These are phyloP conservation scores for Diaporthe batatas DNA, from an alignment of 2,329 filamentous ascomycete species.

Conservation along the genomic window DNA sequence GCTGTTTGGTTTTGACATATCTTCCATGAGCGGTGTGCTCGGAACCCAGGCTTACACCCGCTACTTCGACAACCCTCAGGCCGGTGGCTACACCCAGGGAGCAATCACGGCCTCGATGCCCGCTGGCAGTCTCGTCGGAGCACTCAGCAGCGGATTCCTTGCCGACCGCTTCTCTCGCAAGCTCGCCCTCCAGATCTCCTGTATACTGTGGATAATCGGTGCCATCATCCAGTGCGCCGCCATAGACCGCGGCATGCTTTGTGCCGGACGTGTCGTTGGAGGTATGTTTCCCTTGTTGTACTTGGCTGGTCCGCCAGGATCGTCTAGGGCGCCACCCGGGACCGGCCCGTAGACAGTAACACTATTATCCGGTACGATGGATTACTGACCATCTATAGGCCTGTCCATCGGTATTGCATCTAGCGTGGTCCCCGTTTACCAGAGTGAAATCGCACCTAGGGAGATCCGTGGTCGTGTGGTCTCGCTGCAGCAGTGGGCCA, in stretches of 20 bases:
- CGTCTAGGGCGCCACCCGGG: background rate
- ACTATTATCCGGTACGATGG: background rate
- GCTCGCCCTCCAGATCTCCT: constrained; percentile 62
- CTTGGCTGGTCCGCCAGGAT: background rate
- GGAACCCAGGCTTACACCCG: constrained; percentile 77
- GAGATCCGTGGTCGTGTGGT: constrained; percentile 72
- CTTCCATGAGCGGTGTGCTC: constrained; percentile 77
- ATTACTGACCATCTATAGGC: constrained; percentile 63
- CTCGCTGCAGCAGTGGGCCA: constrained; percentile 77
- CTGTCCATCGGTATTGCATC: constrained; percentile 81
- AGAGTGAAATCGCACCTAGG: constrained; percentile 73
- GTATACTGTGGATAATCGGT: constrained; percentile 64
- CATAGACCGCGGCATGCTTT: constrained; percentile 79
- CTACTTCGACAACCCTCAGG: constrained; percentile 72
- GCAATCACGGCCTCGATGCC: constrained; percentile 82
- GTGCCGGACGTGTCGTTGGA: constrained; percentile 74
- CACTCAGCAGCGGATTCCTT: constrained; percentile 62
- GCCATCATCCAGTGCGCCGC: constrained; percentile 70
- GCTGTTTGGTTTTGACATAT: constrained; percentile 84
- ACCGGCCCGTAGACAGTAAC: background rate
- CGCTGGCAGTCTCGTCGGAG: constrained; percentile 75
- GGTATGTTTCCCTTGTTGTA: background rate
- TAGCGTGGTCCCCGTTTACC: constrained; percentile 78
- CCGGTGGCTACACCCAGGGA: constrained; percentile 66
- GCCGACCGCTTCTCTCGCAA: constrained; percentile 65